Base-by-base conservation (phyloP, 2,329 filamentous ascomycete genomes). In the Fusarium concolor region DNA sequence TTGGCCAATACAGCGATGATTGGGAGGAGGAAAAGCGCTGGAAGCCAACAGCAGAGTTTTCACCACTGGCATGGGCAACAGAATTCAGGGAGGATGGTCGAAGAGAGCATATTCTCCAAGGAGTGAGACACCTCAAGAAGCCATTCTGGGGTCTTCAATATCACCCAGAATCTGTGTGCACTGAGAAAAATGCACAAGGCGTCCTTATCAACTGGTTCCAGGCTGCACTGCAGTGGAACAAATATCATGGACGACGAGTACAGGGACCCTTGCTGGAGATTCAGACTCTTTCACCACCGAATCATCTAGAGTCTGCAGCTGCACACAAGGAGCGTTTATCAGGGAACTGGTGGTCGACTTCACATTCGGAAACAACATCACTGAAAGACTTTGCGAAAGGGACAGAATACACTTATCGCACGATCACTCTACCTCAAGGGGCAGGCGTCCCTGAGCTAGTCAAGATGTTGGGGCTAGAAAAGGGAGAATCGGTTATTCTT, bases 81-180 rank as follows among this genome's bases (percentile, higher is more conserved):
- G 84, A 86, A 67, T 75, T 78, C 8, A 74, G 79, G 8, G 77
- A 77, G 6, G 78, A 78, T 3, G 74, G 75, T 12, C 71, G 67
- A 11, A 69, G 73, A 10, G 85, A 87, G 73, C 80, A 85, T 41
- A 84, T 94, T 5, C 78, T 96, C n/a, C 96, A 96, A 92, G 92
- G 87, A 0, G 88, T 90, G 17, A 87, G 84, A 66, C 93, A 97
- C 76, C 79, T 76, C 18, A 75, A 67, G 2, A 90, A 88, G 68
- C 94, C 94, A 0, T 92, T 95, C 67, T 96, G 92, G 90, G 94
- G 92, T 1, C 84, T 97, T 18, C 94, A 97, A 75, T 97, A 96
- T 72, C 94, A 97, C 74, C 94, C 94, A 0, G 94, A 97, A 77
- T 97, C 93, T 0, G 87, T 93, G 15, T 97, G 93, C 76, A 96